These are phyloP conservation scores for Capsicum pubescens DNA, from an alignment of 257 asterid genomes.

Conservation along the genomic window DNA sequence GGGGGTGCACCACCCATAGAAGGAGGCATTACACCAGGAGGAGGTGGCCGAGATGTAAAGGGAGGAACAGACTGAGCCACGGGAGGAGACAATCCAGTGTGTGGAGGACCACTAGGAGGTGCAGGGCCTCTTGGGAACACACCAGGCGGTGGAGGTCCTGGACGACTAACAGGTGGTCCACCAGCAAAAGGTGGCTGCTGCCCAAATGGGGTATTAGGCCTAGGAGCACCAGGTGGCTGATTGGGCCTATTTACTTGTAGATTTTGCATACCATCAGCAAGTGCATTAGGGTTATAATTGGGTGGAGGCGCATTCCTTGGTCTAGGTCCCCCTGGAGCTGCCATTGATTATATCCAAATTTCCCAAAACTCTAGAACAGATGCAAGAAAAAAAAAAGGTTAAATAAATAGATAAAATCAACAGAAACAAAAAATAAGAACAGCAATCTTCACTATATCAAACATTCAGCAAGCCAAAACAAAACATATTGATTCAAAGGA, in stretches of 20 bases:
- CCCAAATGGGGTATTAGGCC: slow-evolving; percentile 80
- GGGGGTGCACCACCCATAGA: slow-evolving; percentile 57
- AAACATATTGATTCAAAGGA: background rate
- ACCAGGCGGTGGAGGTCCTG: slow-evolving; percentile 87
- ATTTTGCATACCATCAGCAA: slow-evolving; percentile 83
- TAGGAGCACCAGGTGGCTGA: slow-evolving; percentile 68
- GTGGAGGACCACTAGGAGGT: slow-evolving; percentile 66
- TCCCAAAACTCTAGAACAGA: slow-evolving; percentile 20
- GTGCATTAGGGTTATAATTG: slow-evolving; percentile 73
- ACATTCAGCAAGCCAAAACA: slow-evolving; percentile 2
- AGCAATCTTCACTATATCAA: background rate
- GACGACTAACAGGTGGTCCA: slow-evolving; percentile 50
- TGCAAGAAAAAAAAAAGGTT: background rate
- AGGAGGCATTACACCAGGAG: slow-evolving; percentile 68
- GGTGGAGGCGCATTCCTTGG: slow-evolving; percentile 85
- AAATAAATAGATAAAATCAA: background rate
- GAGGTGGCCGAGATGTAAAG: slow-evolving; percentile 78
- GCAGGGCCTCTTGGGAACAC: slow-evolving; percentile 61
- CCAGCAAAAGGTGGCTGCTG: slow-evolving; percentile 80
- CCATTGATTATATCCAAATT: slow-evolving; percentile 57
- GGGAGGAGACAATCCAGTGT: slow-evolving; percentile 61
- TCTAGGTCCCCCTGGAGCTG: slow-evolving; percentile 90
- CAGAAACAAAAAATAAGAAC: background rate
- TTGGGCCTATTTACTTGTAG: slow-evolving; percentile 70
- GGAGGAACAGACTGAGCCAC: slow-evolving; percentile 69